Percentiles rank a stretch among this genome's conserved stretches.
phyloP scores from a whole-genome alignment of 2,329 filamentous ascomycete species.

The Aureobasidium sp. region DNA sequence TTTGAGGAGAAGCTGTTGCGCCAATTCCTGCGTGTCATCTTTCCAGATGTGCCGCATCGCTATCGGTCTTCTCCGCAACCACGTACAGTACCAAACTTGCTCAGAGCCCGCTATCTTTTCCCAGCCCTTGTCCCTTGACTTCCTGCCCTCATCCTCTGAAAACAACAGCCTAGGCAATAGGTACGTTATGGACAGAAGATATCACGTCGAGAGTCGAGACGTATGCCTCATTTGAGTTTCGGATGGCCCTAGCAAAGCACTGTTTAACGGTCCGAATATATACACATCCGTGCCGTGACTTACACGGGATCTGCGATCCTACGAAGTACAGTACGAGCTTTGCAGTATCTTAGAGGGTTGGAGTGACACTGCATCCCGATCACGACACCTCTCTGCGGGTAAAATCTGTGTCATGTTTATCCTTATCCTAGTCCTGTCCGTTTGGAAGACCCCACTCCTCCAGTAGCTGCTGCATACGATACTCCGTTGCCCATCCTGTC shows the following conservation, averaged over 20 bases:
- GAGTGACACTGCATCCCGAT: neutral
- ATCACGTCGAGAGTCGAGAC: neutral
- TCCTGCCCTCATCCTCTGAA: neutral
- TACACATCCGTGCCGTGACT: neutral
- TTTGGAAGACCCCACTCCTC: constrained; percentile 33
- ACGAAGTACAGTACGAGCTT: neutral
- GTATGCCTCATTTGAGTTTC: neutral
- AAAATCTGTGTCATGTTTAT: neutral
- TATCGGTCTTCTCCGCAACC: constrained; percentile 1
- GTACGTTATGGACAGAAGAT: neutral
- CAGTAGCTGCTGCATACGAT: constrained; percentile 47
- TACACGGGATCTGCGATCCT: neutral
- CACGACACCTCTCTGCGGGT: neutral
- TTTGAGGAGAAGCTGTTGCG: neutral
- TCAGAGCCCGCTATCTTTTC: neutral
- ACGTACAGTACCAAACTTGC: neutral
- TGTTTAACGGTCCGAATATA: neutral
- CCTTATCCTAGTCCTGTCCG: neutral
- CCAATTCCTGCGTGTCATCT: neutral
- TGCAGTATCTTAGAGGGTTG: neutral
- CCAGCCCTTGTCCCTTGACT: neutral
- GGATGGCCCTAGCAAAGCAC: neutral
- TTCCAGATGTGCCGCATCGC: neutral
- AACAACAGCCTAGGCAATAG: neutral
- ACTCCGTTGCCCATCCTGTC: constrained; percentile 55